Evolutionary conservation across 73 alveolate species (phyloP).

Genomic region (Paramecium sonneborni): DNA sequence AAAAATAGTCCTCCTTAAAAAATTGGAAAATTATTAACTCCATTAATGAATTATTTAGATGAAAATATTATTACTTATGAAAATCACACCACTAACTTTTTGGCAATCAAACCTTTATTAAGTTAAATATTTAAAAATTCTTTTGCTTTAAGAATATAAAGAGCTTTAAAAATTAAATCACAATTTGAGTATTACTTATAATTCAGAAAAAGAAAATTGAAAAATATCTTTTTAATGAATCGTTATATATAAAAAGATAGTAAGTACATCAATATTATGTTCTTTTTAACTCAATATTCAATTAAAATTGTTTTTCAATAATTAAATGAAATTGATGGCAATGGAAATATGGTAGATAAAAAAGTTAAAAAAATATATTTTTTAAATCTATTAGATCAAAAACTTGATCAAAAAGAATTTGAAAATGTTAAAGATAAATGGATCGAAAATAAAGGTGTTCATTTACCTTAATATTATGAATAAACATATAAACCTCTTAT

Average conservation of each 20-base stretch:
- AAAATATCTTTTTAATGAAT: not conserved
- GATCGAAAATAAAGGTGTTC: not conserved
- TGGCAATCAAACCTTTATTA: not conserved
- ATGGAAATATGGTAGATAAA: not conserved
- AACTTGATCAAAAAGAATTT: not conserved
- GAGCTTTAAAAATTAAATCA: not conserved
- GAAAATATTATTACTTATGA: not conserved
- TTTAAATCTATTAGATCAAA: not conserved
- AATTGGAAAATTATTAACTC: not conserved
- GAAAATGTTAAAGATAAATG: not conserved
- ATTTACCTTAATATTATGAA: not conserved
- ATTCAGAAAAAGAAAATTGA: not conserved
- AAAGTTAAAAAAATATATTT: not conserved
- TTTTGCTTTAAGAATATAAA: not conserved
- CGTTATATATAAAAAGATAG: not conserved
- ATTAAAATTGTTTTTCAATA: not conserved
- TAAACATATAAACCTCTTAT: not conserved
- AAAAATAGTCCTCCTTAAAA: conserved; percentile 16
- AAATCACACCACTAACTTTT: not conserved
- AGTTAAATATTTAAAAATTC: not conserved
- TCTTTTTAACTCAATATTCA: not conserved
- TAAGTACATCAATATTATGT: not conserved
- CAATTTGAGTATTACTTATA: not conserved
- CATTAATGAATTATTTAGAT: not conserved
- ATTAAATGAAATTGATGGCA: conserved; percentile 29